Conservation (phyloP, 2,329 filamentous ascomycete species). For the Calonectria hongkongensis region DNA sequence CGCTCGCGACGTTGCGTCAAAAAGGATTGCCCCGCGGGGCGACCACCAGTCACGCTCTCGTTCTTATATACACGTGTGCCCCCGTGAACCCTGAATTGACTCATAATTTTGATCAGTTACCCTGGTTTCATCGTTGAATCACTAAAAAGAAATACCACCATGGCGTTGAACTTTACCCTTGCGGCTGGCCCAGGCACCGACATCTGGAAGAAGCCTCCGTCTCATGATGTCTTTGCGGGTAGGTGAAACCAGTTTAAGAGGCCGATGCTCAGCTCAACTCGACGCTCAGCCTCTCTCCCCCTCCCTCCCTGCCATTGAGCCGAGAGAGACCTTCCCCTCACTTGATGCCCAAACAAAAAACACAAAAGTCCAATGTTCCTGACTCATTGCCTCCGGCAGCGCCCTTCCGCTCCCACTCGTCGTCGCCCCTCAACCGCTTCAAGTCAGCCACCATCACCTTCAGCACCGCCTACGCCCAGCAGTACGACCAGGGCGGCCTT, state of each 20-base stretch:
- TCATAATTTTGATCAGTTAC: not conserved
- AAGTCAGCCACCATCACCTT: slow-evolving; percentile 78
- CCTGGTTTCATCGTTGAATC: not conserved
- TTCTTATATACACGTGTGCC: not conserved
- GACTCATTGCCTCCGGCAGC: slow-evolving; percentile 48
- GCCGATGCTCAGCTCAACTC: slow-evolving; percentile 3
- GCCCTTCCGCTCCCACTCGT: slow-evolving; percentile 57
- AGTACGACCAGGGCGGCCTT: slow-evolving; percentile 63
- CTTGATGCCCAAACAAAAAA: slow-evolving; percentile 10
- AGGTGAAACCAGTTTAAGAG: slow-evolving; percentile 29
- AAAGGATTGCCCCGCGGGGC: slow-evolving; percentile 7
- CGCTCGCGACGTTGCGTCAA: slow-evolving; percentile 2
- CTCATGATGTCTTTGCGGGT: slow-evolving; percentile 79
- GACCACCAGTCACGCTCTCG: not conserved
- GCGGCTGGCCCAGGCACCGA: slow-evolving; percentile 78
- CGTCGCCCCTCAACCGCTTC: slow-evolving; percentile 73
- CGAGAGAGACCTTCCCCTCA: slow-evolving; percentile 43
- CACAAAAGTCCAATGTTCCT: slow-evolving; percentile 22
- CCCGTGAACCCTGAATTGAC: slow-evolving; percentile 2
- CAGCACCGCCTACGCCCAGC: slow-evolving; percentile 71
- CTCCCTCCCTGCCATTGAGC: not conserved
- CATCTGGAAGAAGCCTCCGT: slow-evolving; percentile 85
- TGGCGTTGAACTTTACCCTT: slow-evolving; percentile 63
- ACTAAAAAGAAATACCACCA: slow-evolving; percentile 7
- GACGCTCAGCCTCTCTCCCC: not conserved